Evolutionary conservation across 371 early-diverging fungal species (phyloP).

Genomic region (Synchytrium microbalum): DNA sequence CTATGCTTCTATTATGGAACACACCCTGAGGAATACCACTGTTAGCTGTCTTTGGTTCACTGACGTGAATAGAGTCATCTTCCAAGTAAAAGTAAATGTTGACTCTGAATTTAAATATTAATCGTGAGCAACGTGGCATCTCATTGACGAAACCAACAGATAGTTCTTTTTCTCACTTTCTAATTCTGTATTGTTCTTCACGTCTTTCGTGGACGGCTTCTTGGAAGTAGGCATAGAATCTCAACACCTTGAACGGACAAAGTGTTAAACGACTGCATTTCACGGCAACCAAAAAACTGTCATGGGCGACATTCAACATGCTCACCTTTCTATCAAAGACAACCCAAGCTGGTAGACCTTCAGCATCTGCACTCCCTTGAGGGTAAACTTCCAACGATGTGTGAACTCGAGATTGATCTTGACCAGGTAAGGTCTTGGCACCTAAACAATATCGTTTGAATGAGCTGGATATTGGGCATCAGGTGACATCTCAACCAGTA

Average conservation of each 20-base stretch:
- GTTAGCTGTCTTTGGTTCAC: constrained; percentile 43
- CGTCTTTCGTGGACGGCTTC: constrained; percentile 47
- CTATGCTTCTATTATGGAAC: no score
- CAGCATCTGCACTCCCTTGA: constrained; percentile 22
- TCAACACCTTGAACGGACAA: constrained; percentile 27
- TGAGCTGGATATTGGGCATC: not conserved
- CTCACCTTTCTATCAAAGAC: constrained; percentile 48
- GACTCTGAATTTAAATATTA: constrained; percentile 26
- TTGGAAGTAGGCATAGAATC: constrained; percentile 52
- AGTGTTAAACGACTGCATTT: not conserved
- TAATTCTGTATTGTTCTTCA: constrained; percentile 47
- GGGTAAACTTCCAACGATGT: constrained; percentile 36
- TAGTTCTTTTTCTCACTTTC: constrained; percentile 30
- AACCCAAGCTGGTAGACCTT: constrained; percentile 47
- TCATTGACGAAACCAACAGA: not conserved
- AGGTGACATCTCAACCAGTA: not conserved
- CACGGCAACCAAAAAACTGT: not conserved
- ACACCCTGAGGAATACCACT: constrained; percentile 53
- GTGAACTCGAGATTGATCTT: constrained; percentile 30
- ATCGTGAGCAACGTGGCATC: not conserved
- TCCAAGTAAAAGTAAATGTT: constrained; percentile 52
- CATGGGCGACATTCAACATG: no score
- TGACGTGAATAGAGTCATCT: constrained; percentile 51
- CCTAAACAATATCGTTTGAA: constrained; percentile 14
- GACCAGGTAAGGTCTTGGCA: constrained; percentile 28